Evolutionary conservation across 768 basidiomycete species (phyloP).

Genomic region (Suillus placidus): DNA sequence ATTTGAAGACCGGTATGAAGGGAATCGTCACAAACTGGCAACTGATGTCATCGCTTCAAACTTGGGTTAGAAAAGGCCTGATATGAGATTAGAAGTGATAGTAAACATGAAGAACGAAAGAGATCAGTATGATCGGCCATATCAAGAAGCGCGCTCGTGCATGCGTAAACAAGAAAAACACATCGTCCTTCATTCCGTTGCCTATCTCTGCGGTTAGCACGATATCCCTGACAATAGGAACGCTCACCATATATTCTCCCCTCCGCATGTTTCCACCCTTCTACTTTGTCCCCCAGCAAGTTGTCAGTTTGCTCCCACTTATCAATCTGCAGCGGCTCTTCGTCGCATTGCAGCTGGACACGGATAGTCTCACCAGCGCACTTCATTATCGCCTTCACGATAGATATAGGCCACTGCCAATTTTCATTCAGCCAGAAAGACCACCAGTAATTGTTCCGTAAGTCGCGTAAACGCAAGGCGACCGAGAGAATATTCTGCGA

Average conservation of each 20-base stretch:
- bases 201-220: neutral
- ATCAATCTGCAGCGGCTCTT: neutral
- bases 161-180: neutral
- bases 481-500: neutral
- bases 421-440: constrained; percentile 4
- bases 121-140: neutral
- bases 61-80: neutral
- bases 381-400: neutral
- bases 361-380: no score
- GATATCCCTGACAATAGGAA: neutral
- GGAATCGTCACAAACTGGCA: neutral
- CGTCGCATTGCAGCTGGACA: neutral
- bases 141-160: constrained; percentile 2
- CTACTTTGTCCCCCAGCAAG: neutral
- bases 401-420: constrained; percentile 2
- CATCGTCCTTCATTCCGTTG: neutral
- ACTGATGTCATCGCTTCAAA: neutral
- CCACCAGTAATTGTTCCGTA: neutral
- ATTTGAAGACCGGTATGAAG: no score
- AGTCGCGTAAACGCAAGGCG: neutral
- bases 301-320: neutral
- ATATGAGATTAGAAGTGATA: neutral
- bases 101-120: neutral
- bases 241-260: neutral
- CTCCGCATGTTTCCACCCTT: neutral